These are phyloP conservation scores for Metarhizium rileyi DNA, from an alignment of 2,329 filamentous ascomycete genomes.

Conservation along the genomic window DNA sequence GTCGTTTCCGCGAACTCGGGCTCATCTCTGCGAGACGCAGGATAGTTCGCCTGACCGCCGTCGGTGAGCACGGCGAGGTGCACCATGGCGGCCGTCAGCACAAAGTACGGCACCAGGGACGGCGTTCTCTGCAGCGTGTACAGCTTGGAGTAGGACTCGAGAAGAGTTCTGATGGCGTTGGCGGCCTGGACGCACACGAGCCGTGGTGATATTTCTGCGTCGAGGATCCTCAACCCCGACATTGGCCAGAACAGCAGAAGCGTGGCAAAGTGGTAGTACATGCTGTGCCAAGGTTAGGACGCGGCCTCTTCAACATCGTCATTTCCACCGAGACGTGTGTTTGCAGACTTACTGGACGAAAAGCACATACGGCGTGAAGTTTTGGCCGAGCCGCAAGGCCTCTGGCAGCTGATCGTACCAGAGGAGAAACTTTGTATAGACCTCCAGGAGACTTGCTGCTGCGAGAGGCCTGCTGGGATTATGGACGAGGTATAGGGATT, in stretches of 20 bases:
- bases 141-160: slow-evolving; percentile 44
- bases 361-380: slow-evolving; percentile 63
- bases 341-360: slow-evolving; percentile 55
- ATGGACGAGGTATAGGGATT: slow-evolving; percentile 59
- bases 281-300: slow-evolving; percentile 6
- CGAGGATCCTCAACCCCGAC: slow-evolving; percentile 51
- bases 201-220: slow-evolving; percentile 50
- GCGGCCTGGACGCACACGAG: slow-evolving; percentile 56
- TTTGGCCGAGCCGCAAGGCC: slow-evolving; percentile 52
- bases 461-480: slow-evolving; percentile 55
- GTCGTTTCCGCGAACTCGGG: neutral
- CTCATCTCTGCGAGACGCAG: neutral
- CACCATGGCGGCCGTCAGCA: slow-evolving; percentile 47
- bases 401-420: slow-evolving; percentile 62
- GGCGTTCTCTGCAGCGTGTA: slow-evolving; percentile 47
- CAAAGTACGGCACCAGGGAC: slow-evolving; percentile 50
- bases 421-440: slow-evolving; percentile 57
- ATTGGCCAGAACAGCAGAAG: slow-evolving; percentile 62
- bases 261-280: slow-evolving; percentile 60
- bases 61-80: slow-evolving; percentile 36
- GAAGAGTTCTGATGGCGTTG: slow-evolving; percentile 44
- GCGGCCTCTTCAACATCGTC: too few relatives aligned
- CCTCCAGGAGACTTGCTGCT: slow-evolving; percentile 48
- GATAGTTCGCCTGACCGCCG: slow-evolving; percentile 24
- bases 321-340: neutral